phyloP scores from a whole-genome alignment of 2,329 filamentous ascomycete genomes.

The Phoma sp. region DNA sequence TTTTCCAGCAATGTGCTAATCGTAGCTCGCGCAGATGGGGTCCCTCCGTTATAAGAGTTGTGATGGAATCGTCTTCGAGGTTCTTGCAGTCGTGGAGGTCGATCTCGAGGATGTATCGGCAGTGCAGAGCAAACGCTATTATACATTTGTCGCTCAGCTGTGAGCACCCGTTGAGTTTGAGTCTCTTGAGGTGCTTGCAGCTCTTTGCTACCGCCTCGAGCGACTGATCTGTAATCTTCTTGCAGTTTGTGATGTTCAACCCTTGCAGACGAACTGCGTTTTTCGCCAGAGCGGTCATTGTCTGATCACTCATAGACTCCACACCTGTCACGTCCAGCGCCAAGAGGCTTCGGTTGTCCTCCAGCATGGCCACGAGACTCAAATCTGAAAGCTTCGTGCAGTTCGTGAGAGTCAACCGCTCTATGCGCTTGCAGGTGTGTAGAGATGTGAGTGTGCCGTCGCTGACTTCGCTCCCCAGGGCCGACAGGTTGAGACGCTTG shows the following conservation, averaged over 20 bases:
- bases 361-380: conserved; percentile 80
- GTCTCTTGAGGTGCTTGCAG: conserved; percentile 86
- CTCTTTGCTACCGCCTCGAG: conserved; percentile 80
- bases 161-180: conserved; percentile 93
- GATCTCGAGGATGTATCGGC: conserved; percentile 93
- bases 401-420: conserved; percentile 90
- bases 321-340: conserved; percentile 90
- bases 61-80: conserved; percentile 84
- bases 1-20: conserved; percentile 81
- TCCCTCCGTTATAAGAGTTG: conserved; percentile 78
- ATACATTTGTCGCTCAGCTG: conserved; percentile 85
- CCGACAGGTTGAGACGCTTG: conserved; percentile 88
- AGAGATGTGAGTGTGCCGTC: conserved; percentile 89
- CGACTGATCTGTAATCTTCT: conserved; percentile 83
- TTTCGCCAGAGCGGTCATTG: conserved; percentile 77
- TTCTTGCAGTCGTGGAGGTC: conserved; percentile 86
- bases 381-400: conserved; percentile 85
- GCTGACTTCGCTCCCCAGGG: conserved; percentile 77
- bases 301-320: conserved; percentile 79
- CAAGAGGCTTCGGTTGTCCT: conserved; percentile 80
- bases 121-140: conserved; percentile 84
- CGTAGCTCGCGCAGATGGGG: conserved; percentile 88
- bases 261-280: conserved; percentile 89
- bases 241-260: conserved; percentile 88
- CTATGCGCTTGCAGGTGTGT: conserved; percentile 84